A percentile compares a stretch with the other conserved stretches of the same genome.
Conservation (phyloP, 192 early-diverging fungal species). For the Geosiphon pyriformis region DNA sequence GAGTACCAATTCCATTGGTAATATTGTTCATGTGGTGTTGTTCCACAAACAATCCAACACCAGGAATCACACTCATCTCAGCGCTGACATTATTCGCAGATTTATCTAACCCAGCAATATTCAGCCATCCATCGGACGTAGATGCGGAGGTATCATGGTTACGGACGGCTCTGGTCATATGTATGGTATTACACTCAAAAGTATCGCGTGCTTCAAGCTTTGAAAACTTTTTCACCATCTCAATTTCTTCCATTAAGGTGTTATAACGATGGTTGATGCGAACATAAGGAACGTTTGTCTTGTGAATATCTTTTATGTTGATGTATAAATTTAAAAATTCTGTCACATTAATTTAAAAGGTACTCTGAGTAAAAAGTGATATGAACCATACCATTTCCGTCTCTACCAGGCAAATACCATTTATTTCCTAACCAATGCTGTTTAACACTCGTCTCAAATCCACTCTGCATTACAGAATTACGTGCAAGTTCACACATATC, state of each 20-base stretch:
- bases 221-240: slow-evolving; percentile 40
- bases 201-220: background rate
- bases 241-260: slow-evolving; percentile 77
- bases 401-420: slow-evolving; percentile 70
- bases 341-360: background rate
- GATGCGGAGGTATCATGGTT: too few species aligned
- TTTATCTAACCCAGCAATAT: background rate
- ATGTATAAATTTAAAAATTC: background rate
- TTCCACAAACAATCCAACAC: slow-evolving; percentile 12
- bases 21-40: too few species aligned
- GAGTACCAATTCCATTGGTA: too few species aligned
- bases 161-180: too few species aligned
- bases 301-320: slow-evolving; percentile 59
- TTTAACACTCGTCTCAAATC: slow-evolving; percentile 85
- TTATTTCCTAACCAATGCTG: slow-evolving; percentile 82
- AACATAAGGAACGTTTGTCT: slow-evolving; percentile 89
- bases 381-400: slow-evolving; percentile 43
- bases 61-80: slow-evolving; percentile 1
- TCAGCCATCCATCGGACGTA: background rate
- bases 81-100: background rate
- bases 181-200: slow-evolving; percentile 2
- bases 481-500: slow-evolving; percentile 96
- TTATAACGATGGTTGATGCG: slow-evolving; percentile 78
- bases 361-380: background rate
- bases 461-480: slow-evolving; percentile 85